Percentiles rank a stretch among this genome's conserved stretches.
Conservation (phyloP, 257 asterid genomes). For the Thymus quinquecostatus region DNA sequence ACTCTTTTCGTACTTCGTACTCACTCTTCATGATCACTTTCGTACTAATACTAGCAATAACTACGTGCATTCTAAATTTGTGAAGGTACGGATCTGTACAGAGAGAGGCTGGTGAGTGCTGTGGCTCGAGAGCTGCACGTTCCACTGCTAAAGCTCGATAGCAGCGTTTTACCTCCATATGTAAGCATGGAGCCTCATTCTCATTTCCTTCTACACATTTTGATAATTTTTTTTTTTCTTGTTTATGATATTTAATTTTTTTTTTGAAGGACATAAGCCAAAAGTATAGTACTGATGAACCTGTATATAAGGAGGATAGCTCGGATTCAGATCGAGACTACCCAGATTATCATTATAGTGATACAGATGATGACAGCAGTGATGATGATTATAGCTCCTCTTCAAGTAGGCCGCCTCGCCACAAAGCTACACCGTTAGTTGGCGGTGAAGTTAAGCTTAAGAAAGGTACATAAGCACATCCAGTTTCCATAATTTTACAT, state of each 20-base stretch:
- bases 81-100: slow-evolving; percentile 72
- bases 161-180: slow-evolving; percentile 72
- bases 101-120: slow-evolving; percentile 84
- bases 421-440: no score
- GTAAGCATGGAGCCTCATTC: no score
- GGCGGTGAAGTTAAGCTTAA: not conserved
- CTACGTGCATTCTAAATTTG: not conserved
- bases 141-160: slow-evolving; percentile 72
- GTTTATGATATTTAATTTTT: not conserved
- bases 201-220: no score
- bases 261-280: not conserved
- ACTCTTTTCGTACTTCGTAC: no score
- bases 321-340: no score
- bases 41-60: not conserved
- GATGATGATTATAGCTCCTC: not conserved
- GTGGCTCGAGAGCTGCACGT: slow-evolving; percentile 71
- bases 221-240: no score
- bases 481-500: no score
- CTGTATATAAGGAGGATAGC: no score
- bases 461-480: not conserved
- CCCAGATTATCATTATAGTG: no score
- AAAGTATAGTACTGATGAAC: not conserved
- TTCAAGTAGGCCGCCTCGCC: no score
- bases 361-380: not conserved
- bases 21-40: not conserved